Base-by-base conservation (phyloP, 2,329 filamentous ascomycete genomes). In the Diaporthe amygdali region DNA sequence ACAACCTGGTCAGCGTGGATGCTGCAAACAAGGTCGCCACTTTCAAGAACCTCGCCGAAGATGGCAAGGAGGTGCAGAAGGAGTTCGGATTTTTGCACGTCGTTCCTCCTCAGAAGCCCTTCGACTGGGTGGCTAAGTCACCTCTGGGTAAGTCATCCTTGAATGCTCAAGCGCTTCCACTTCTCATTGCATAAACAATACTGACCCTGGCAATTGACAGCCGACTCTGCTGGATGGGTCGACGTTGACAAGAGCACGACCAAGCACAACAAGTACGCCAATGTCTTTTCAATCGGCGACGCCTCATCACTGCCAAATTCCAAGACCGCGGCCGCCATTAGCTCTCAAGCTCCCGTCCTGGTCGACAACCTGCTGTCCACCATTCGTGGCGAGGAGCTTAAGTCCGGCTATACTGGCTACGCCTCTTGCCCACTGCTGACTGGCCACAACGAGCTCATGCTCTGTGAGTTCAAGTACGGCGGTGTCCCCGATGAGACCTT, bases 391-490 rank as follows among this genome's bases (percentile, higher is more conserved):
- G 76, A 79, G 71, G 75, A 79, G 68, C 74, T 71, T 1, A 75
- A 75, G 59, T 78, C 79, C 6, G 74, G 71, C 7, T 85, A 85
- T 72, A 82, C 84, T 64, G 84, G 84, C 52, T 85, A 85, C 73
- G 82, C 84, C 1, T 83, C 81, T 14, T 85, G 84, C 76, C 84
- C 84, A n/a, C 78, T 85, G 47, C 75, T 84, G 37, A 85, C 83
- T 0, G 81, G 82, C 68, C 82, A 85, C 73, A 79, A 79, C 56
- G 82, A 85, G 78, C 80, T 85, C 46, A 81, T 85, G 80, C 81
- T 85, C 66, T 83, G 82, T 74, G 84, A 85, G 79, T 85, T 85
- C 79, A 84, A 84, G 78, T 85, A 85, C 69, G 83, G 82, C 39
- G 83, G 83, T 37, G 80, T 82, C 54, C 83, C 84, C 14, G 81